phyloP scores from a whole-genome alignment of 2,329 filamentous ascomycete genomes.

The Penicillium sp. region DNA sequence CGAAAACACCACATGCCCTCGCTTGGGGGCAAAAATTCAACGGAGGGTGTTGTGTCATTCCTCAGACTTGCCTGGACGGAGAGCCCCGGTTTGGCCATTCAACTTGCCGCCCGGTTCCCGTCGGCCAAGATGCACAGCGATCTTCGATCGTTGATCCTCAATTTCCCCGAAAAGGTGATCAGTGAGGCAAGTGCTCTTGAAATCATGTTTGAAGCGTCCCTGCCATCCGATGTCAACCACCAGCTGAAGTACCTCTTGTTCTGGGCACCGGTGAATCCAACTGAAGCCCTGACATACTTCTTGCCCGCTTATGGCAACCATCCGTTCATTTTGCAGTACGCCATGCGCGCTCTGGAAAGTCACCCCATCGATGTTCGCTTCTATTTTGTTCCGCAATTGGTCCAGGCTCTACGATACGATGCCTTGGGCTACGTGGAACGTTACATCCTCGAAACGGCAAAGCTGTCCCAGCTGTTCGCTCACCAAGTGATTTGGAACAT shows the following conservation, averaged over 20 bases:
- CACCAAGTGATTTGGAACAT: constrained; percentile 99
- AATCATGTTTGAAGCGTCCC: constrained; percentile 70
- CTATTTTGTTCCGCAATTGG: constrained; percentile 98
- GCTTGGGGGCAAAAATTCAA: constrained; percentile 40
- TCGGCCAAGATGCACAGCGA: constrained; percentile 70
- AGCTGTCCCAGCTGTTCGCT: constrained; percentile 96
- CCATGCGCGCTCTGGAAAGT: constrained; percentile 89
- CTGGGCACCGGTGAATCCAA: constrained; percentile 89
- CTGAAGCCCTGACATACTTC: constrained; percentile 91
- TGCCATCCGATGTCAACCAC: constrained; percentile 76
- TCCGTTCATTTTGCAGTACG: constrained; percentile 92
- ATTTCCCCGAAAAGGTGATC: constrained; percentile 79
- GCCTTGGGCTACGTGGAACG: constrained; percentile 89
- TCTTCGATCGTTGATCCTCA: constrained; percentile 75
- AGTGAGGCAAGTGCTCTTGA: constrained; percentile 78
- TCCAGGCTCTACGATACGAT: constrained; percentile 92
- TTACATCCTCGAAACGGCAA: constrained; percentile 94
- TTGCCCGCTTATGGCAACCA: constrained; percentile 87
- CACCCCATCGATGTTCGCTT: constrained; percentile 97
- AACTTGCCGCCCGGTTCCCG: constrained; percentile 76
- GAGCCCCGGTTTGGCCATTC: constrained; percentile 80
- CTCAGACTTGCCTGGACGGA: constrained; percentile 84
- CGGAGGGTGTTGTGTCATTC: constrained; percentile 61
- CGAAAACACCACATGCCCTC: constrained; percentile 53
- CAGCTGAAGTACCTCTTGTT: constrained; percentile 93